Evolutionary conservation across 805 yeast genomes (phyloP).

Genomic region (Aciculoconidium aculeatum): DNA sequence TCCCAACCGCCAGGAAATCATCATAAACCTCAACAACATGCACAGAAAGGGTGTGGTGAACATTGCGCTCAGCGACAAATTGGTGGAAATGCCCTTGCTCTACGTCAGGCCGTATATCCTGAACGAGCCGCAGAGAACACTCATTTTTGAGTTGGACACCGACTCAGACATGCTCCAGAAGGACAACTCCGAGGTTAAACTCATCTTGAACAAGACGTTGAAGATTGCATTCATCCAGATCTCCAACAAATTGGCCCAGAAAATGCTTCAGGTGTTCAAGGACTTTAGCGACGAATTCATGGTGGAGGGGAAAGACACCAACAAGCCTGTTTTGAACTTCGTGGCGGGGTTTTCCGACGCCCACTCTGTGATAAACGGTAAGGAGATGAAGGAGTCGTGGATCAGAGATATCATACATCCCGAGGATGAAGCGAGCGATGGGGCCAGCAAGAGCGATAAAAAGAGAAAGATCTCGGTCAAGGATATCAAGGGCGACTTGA

Average conservation of each 20-base stretch:
- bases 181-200: conserved; percentile 23
- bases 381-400: conserved; percentile 31
- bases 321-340: conserved; percentile 14
- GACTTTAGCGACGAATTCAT: conserved; percentile 13
- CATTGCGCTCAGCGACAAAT: conserved; percentile 12
- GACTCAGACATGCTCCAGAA: conserved; percentile 6
- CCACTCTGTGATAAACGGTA: conserved; percentile 27
- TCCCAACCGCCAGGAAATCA: conserved; percentile 48
- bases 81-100: conserved; percentile 17
- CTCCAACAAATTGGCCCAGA: conserved; percentile 17
- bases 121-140: conserved; percentile 26
- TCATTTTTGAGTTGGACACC: conserved; percentile 28
- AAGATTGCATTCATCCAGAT: conserved; percentile 22
- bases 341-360: conserved; percentile 23
- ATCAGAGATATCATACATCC: conserved; percentile 20
- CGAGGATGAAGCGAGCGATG: conserved; percentile 4
- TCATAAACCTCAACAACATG: conserved; percentile 44
- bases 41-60: conserved; percentile 29
- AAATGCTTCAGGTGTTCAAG: conserved; percentile 20
- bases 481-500: conserved; percentile 26
- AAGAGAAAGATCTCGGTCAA: conserved; percentile 7
- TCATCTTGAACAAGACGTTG: conserved; percentile 24
- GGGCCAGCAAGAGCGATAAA: conserved; percentile 6
- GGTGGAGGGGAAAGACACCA: conserved; percentile 12
- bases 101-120: conserved; percentile 30